phyloP scores from a whole-genome alignment of 306 rosid genomes.

The Cicer bijugum region DNA sequence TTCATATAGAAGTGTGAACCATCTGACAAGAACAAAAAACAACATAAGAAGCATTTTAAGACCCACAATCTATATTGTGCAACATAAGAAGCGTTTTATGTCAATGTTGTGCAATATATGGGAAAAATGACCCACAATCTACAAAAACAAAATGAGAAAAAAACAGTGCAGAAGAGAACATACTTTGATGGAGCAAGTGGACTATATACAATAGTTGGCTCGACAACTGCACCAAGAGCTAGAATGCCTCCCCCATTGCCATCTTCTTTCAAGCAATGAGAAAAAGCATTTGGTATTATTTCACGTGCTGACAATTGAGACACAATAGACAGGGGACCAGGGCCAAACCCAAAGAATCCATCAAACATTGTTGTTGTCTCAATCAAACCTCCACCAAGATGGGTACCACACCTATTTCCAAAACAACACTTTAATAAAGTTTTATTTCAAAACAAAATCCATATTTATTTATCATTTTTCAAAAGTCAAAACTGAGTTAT shows the following conservation, averaged over 20 bases:
- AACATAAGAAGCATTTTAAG: too few relatives aligned
- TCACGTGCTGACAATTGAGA: constrained; percentile 86
- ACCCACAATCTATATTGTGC: too few relatives aligned
- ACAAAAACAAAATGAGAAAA: constrained; percentile 37
- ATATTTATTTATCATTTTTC: too few relatives aligned
- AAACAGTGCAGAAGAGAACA: constrained; percentile 57
- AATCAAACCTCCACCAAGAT: constrained; percentile 80
- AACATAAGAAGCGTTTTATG: too few relatives aligned
- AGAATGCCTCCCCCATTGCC: constrained; percentile 90
- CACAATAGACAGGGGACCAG: constrained; percentile 76
- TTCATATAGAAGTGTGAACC: constrained; percentile 24
- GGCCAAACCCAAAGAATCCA: constrained; percentile 97
- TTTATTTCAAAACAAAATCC: constrained; percentile 39
- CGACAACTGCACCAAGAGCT: constrained; percentile 97
- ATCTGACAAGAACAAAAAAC: constrained; percentile 20
- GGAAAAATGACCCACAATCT: not conserved
- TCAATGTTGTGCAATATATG: not conserved
- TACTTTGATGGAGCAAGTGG: constrained; percentile 97
- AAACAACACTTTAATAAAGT: constrained; percentile 42
- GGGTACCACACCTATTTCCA: constrained; percentile 82
- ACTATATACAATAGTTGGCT: constrained; percentile 88
- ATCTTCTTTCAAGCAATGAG: constrained; percentile 92
- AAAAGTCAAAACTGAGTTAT: too few relatives aligned
- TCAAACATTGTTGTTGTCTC: constrained; percentile 85
- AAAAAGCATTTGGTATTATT: constrained; percentile 83